phyloP scores from a whole-genome alignment of 2,329 filamentous ascomycete genomes.

The Epichloe bromicola region DNA sequence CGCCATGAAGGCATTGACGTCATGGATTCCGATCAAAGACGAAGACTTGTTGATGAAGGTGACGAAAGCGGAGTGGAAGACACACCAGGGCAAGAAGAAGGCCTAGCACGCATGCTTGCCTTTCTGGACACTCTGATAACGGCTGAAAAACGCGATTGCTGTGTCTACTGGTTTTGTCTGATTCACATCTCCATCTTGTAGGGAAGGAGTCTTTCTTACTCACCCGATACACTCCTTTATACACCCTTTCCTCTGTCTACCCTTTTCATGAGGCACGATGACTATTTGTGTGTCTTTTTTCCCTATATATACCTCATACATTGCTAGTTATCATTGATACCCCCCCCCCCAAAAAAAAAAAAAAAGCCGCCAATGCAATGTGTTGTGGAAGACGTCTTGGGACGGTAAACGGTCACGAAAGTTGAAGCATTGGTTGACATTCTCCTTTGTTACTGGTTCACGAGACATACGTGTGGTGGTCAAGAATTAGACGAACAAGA shows the following conservation, averaged over 20 bases:
- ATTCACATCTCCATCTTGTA: no score
- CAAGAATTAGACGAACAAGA: background rate
- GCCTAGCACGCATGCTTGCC: conserved; percentile 20
- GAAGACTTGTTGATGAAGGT: conserved; percentile 90
- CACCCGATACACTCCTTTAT: background rate
- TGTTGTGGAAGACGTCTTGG: no score
- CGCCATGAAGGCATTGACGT: conserved; percentile 92
- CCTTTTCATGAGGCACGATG: background rate
- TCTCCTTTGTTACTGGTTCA: background rate
- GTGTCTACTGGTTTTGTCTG: no score
- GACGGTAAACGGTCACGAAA: background rate
- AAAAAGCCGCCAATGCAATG: no score
- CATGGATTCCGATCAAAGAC: conserved; percentile 87
- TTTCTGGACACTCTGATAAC: conserved; percentile 11
- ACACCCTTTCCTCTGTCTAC: conserved; percentile 7
- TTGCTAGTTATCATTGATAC: background rate
- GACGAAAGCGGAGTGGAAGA: conserved; percentile 74
- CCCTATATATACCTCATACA: background rate
- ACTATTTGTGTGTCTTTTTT: background rate
- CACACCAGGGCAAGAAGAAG: conserved; percentile 36
- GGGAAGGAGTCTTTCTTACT: conserved; percentile 3
- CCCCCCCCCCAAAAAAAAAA: background rate
- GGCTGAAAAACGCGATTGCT: background rate
- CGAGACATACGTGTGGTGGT: background rate
- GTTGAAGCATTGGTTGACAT: background rate